A percentile compares a stretch with the other conserved stretches of the same genome.
Conservation (phyloP, 345 rosid genomes). For the Geranium brycei region DNA sequence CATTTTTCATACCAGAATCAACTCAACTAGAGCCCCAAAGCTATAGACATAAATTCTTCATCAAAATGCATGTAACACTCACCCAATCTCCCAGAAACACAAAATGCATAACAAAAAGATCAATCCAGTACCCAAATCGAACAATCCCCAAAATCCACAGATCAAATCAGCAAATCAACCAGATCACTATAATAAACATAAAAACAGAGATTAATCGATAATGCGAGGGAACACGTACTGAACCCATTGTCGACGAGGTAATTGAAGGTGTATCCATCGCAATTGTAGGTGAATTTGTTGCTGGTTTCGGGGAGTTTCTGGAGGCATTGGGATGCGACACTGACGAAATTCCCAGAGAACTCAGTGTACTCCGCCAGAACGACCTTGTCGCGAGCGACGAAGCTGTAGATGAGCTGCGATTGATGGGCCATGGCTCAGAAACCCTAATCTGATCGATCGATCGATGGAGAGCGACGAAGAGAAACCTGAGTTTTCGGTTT, state of each 20-base stretch:
- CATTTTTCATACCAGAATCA: not conserved
- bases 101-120: too few relatives aligned
- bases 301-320: not conserved
- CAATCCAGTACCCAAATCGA: too few relatives aligned
- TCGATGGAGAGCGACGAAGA: too few relatives aligned
- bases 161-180: too few relatives aligned
- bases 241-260: not conserved
- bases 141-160: too few relatives aligned
- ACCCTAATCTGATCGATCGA: not conserved
- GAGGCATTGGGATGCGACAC: constrained; percentile 1
- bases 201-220: not conserved
- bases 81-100: not conserved
- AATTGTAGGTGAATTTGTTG: not conserved
- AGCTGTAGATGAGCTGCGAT: not conserved
- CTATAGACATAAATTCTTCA: not conserved
- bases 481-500: too few relatives aligned
- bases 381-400: not conserved
- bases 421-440: not conserved
- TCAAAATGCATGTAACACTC: not conserved
- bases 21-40: not conserved
- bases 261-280: too few relatives aligned
- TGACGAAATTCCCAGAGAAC: not conserved
- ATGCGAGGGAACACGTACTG: not conserved
- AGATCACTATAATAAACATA: too few relatives aligned
- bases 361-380: not conserved